Percentiles rank a stretch among this genome's conserved stretches.
Conservation (phyloP, 352 stramenopile genomes). For the Peronospora destructor region DNA sequence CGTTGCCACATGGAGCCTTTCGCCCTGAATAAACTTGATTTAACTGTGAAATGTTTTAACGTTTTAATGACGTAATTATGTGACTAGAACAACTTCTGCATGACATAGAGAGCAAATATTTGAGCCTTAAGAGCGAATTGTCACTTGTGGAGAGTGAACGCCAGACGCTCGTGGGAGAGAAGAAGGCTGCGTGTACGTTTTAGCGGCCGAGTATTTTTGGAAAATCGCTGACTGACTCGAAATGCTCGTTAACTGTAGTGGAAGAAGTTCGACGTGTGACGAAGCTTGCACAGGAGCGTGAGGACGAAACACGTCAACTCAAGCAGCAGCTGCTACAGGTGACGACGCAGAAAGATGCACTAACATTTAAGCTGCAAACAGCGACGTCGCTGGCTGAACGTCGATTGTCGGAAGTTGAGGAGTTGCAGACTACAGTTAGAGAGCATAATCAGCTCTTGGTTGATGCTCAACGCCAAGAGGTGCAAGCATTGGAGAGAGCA, state of each 20-base stretch:
- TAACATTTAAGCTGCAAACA: slow-evolving; percentile 43
- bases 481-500: slow-evolving; percentile 53
- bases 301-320: slow-evolving; percentile 25
- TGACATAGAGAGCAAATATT: slow-evolving; percentile 69
- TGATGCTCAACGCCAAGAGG: slow-evolving; percentile 48
- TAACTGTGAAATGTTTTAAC: too few species aligned
- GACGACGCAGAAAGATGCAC: slow-evolving; percentile 45
- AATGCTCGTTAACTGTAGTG: slow-evolving; percentile 20
- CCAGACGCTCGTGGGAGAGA: slow-evolving; percentile 38
- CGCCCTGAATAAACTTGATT: too few species aligned
- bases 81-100: slow-evolving; percentile 65
- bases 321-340: slow-evolving; percentile 43
- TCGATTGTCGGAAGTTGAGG: slow-evolving; percentile 52
- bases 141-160: slow-evolving; percentile 48
- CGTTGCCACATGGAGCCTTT: background rate
- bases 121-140: slow-evolving; percentile 55
- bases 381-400: slow-evolving; percentile 48
- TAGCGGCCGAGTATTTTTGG: background rate
- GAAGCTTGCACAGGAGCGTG: slow-evolving; percentile 18
- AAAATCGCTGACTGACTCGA: slow-evolving; percentile 8
- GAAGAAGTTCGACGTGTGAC: slow-evolving; percentile 28
- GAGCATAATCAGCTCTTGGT: slow-evolving; percentile 53
- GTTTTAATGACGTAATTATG: background rate
- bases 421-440: slow-evolving; percentile 47
- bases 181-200: slow-evolving; percentile 40